Evolutionary conservation across 2,329 filamentous ascomycete species (phyloP).

Genomic region (Stachybotrys elegans): DNA sequence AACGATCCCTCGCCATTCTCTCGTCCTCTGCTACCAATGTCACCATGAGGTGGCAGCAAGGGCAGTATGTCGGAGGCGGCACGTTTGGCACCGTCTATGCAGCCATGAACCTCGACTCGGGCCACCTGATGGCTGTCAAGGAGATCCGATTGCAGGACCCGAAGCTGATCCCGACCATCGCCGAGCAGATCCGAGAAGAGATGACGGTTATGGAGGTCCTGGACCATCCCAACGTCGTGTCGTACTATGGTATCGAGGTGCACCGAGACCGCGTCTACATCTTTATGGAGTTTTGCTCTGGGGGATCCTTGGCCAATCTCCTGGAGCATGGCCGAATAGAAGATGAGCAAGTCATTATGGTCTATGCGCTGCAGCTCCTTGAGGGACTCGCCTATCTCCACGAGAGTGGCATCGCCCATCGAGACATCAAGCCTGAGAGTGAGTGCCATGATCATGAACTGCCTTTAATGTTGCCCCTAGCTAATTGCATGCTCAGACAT

Average conservation of each 20-base stretch:
- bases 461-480: not conserved
- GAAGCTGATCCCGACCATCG: constrained; percentile 90
- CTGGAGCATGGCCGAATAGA: constrained; percentile 95
- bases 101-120: constrained; percentile 93
- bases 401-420: constrained; percentile 85
- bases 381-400: constrained; percentile 94
- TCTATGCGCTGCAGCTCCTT: constrained; percentile 88
- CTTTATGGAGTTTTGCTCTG: constrained; percentile 99
- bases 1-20: constrained; percentile 87
- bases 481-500: constrained; percentile 57
- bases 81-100: constrained; percentile 98
- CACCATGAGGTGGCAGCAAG: constrained; percentile 95
- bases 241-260: constrained; percentile 96
- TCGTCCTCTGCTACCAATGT: constrained; percentile 94
- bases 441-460: no score
- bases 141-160: constrained; percentile 97
- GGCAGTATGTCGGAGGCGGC: constrained; percentile 94
- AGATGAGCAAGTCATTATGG: constrained; percentile 96
- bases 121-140: constrained; percentile 96
- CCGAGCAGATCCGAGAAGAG: constrained; percentile 90
- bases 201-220: constrained; percentile 95
- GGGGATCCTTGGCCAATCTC: constrained; percentile 82
- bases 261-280: constrained; percentile 99
- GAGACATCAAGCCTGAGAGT: constrained; percentile 98
- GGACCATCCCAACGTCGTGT: constrained; percentile 96